These are phyloP conservation scores for Vitis hybrid DNA, from an alignment of 177 flowering plant species.

Conservation along the genomic window DNA sequence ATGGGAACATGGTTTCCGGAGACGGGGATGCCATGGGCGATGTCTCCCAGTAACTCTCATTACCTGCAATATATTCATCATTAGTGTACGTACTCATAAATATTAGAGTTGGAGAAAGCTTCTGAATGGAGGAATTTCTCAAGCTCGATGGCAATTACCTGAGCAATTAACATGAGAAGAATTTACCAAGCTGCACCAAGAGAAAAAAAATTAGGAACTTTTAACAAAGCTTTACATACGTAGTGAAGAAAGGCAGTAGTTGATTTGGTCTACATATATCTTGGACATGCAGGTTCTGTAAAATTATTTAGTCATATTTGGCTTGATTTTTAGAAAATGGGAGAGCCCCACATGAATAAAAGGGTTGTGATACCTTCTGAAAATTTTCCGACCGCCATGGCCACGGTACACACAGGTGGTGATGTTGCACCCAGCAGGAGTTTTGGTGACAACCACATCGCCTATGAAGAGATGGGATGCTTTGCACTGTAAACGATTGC, in stretches of 20 bases:
- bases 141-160: background rate
- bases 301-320: too few relatives aligned
- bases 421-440: conserved; percentile 20
- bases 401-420: conserved; percentile 35
- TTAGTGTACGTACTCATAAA: too few relatives aligned
- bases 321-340: too few relatives aligned
- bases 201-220: background rate
- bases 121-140: too few relatives aligned
- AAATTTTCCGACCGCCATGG: conserved; percentile 22
- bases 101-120: too few relatives aligned
- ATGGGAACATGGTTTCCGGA: background rate
- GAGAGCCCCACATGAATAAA: too few relatives aligned
- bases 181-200: conserved; percentile 9
- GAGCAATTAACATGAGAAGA: conserved; percentile 5
- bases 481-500: conserved; percentile 28
- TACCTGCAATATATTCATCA: background rate
- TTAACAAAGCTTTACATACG: too few relatives aligned
- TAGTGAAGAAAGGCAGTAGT: too few relatives aligned
- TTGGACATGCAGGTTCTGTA: too few relatives aligned
- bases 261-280: too few relatives aligned
- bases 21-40: conserved; percentile 1
- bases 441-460: conserved; percentile 8
- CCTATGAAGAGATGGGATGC: conserved; percentile 29
- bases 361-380: conserved; percentile 22
- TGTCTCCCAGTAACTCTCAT: background rate